Base-by-base conservation (phyloP, 2,329 filamentous ascomycete genomes). In the Metarhizium guizhouense region DNA sequence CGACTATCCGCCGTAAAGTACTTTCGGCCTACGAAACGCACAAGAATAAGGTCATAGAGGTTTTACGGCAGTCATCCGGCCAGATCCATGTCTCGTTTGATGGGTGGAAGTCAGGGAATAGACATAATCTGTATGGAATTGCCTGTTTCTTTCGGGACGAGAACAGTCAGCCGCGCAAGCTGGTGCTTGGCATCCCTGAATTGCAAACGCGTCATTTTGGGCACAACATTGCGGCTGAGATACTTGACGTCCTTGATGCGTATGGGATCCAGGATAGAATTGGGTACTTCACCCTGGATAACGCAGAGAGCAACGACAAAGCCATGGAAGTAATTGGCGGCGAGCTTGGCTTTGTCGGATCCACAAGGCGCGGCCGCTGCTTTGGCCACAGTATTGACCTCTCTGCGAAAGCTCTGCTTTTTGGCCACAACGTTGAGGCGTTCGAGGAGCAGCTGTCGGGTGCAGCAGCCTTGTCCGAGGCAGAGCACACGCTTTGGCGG, bases 141-240 rank as follows among this genome's bases (percentile, higher is more conserved):
- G n/a, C n/a, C 13, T 38, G 34, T 38, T 38, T 51, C 29, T 51
- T 51, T 51, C 48, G 29, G 48, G 48, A 51, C 29, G 29, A 51
- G 48, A 32, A 36, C 48, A 51, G 18, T 36, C 29, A 51, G 48
- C 48, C 48, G 25, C 48, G 48, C 48, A 51, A 51, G 48, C 48
- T 51, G 16, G 48, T 51, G 30, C 48, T 51, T 32, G 48, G 48
- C 14, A 14, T 51, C 29, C 48, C 48, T 51, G 29, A 51, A 51
- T 20, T 51, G 20, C 48, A 18, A 51, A 51, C 29, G 48, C 48
- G 48, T 29, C 48, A 51, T 51, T 51, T 51, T n/a, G 29, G 48
- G 16, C 48, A 51, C 48, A 51, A 51, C 48, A 51, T 51, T 51
- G 48, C 48, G 16, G 48, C n/a, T n/a, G n/a, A n/a, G n/a, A n/a